Base-by-base conservation (phyloP, 257 asterid species). In the Orobanche coerulescens region DNA sequence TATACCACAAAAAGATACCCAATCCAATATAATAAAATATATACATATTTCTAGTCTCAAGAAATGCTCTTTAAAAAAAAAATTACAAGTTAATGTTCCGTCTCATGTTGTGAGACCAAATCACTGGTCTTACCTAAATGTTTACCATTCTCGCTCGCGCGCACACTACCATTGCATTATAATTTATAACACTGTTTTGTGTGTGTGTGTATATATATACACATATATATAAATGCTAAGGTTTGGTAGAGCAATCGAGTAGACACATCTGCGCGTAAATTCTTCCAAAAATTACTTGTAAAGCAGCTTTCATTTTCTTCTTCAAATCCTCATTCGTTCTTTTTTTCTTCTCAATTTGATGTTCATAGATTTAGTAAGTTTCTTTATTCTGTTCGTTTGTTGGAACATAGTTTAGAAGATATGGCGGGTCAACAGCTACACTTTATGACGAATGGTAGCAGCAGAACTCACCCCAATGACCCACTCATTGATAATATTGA, bases 381-480 rank as follows among this genome's bases (percentile, higher is more conserved):
- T 44, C 61, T 61, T 42, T 59, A 61, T 22, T 62, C 22, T 1
- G 51, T 58, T 55, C 36, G 62, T 57, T 43, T 69, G n/a, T 31
- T 64, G 60, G 22, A 79, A 50, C 67, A 73, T 74, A 71, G 68
- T 49, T 48, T 7, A 63, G 69, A 33, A 59, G 26, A 74, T 65
- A 90, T 87, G 93, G 93, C 93, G 74, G 87, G 79, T 58, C 55
- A 72, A 31, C 79, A 76, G 15, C 85, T 87, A 13, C 96, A 91
- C 86, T 91, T 88, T 72, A 81, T 86, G 84, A 79, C 86, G 31
- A 77, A 57, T 54, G 58, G 53, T n/a, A 82, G 62, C 37, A 74
- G 69, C 58, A 73, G 79, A 69, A 82, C 71, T 14, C 76, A 63
- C 59, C 81, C 94, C 33, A 78, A 75, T 67, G 87, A 86, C 31